Evolutionary conservation across 305 asterid species (phyloP).

Genomic region (Fraxinus platypoda): DNA sequence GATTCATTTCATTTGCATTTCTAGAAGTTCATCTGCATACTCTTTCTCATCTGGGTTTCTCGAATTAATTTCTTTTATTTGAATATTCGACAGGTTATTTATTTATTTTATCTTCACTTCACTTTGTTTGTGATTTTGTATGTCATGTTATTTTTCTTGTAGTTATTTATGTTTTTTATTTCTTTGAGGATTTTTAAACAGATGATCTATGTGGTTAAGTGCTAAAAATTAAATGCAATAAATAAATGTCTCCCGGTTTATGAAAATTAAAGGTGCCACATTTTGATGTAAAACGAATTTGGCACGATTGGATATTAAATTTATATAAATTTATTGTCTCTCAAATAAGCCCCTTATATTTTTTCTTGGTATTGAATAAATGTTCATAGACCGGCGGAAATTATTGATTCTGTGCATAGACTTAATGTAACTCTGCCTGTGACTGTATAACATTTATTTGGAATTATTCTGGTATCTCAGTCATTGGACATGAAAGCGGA

Average conservation of each 20-base stretch:
- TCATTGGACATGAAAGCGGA: neutral
- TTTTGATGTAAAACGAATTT: neutral
- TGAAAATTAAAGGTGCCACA: neutral
- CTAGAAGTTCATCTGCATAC: neutral
- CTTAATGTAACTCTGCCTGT: neutral
- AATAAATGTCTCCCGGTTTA: neutral
- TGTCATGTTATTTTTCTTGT: constrained; percentile 18
- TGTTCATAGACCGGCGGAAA: neutral
- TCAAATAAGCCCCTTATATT: neutral
- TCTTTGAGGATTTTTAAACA: neutral
- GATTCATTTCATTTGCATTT: constrained; percentile 22
- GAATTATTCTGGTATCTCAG: neutral
- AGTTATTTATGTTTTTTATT: neutral
- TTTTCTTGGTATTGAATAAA: neutral
- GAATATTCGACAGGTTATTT: neutral
- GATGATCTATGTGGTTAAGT: neutral
- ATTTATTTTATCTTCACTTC: neutral
- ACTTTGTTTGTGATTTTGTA: neutral
- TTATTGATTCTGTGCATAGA: neutral
- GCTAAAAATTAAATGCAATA: neutral
- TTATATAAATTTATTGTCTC: neutral
- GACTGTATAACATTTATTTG: neutral
- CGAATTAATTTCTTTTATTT: neutral
- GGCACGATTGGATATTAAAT: neutral
- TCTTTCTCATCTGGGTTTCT: constrained; percentile 1